These are phyloP conservation scores for Galerina sulciceps DNA, from an alignment of 768 basidiomycete species.

Conservation along the genomic window DNA sequence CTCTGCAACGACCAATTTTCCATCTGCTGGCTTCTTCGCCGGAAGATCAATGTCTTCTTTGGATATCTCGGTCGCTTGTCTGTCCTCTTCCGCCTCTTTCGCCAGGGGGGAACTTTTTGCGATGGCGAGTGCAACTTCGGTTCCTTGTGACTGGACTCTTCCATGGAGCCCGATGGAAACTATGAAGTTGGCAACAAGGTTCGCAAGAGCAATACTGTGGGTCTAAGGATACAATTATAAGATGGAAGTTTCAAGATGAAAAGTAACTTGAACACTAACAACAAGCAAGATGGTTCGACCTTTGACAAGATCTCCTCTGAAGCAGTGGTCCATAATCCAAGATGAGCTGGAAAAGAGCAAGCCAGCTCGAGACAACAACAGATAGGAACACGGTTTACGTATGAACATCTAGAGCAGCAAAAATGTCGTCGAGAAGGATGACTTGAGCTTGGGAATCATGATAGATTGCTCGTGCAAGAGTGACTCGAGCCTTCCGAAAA, in stretches of 20 bases:
- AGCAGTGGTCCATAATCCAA: constrained; percentile 76
- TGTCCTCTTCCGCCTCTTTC: constrained; percentile 39
- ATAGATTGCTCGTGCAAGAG: constrained; percentile 51
- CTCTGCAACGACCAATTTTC: constrained; percentile 66
- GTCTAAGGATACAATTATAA: constrained; percentile 33
- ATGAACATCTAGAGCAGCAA: constrained; percentile 58
- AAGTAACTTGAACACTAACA: constrained; percentile 32
- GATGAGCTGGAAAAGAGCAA: constrained; percentile 56
- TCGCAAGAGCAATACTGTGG: constrained; percentile 51
- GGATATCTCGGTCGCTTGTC: constrained; percentile 28
- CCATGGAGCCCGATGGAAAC: constrained; percentile 59
- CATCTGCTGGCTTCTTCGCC: constrained; percentile 34
- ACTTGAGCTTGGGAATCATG: constrained; percentile 56
- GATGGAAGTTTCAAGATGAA: neutral
- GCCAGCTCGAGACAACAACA: neutral
- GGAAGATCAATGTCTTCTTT: constrained; percentile 16
- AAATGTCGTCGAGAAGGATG: constrained; percentile 73
- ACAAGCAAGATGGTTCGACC: constrained; percentile 84
- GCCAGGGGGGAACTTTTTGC: constrained; percentile 25
- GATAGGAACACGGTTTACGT: constrained; percentile 22
- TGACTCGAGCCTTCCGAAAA: constrained; percentile 42
- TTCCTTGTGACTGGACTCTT: constrained; percentile 50
- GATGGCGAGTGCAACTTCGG: constrained; percentile 44
- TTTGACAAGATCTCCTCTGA: constrained; percentile 73
- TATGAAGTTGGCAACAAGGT: constrained; percentile 56